A percentile compares a stretch with the other conserved stretches of the same genome.
phyloP scores from a whole-genome alignment of 2,329 filamentous ascomycete species.

The Tothia fuscella region DNA sequence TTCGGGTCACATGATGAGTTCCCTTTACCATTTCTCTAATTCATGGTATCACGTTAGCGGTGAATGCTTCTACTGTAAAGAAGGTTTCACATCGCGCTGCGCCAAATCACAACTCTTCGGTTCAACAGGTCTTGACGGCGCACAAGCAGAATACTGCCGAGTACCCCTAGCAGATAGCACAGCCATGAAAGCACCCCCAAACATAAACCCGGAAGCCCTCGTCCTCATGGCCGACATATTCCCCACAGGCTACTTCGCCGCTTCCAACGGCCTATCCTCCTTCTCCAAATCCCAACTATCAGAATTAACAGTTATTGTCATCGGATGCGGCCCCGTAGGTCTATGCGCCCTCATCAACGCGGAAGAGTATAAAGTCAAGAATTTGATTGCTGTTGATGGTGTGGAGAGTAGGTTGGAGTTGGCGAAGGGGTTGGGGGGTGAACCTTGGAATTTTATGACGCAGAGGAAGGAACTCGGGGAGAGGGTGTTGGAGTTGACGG shows the following conservation, averaged over 20 bases:
- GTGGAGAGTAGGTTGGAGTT: slow-evolving; percentile 62
- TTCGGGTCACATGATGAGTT: background rate
- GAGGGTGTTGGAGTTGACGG: slow-evolving; percentile 61
- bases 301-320: slow-evolving; percentile 61
- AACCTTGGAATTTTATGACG: slow-evolving; percentile 66
- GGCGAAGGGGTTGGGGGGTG: slow-evolving; percentile 63
- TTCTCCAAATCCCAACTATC: slow-evolving; percentile 44
- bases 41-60: too few species aligned
- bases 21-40: background rate
- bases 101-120: slow-evolving; percentile 60
- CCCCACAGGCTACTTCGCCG: slow-evolving; percentile 71
- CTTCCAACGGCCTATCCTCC: slow-evolving; percentile 61
- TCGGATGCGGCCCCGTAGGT: slow-evolving; percentile 72
- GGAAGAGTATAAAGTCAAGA: slow-evolving; percentile 60
- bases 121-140: slow-evolving; percentile 56
- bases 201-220: slow-evolving; percentile 60
- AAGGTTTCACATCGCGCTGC: slow-evolving; percentile 67
- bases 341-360: slow-evolving; percentile 73
- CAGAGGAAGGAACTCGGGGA: slow-evolving; percentile 31
- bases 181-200: slow-evolving; percentile 62
- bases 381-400: slow-evolving; percentile 68
- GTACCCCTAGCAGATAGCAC: slow-evolving; percentile 73
- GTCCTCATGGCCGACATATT: slow-evolving; percentile 92
- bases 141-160: slow-evolving; percentile 66
- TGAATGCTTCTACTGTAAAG: slow-evolving; percentile 75